These are phyloP conservation scores for Coccomyxa subellipsoidea DNA, from an alignment of 163 green algal genomes.

Conservation along the genomic window DNA sequence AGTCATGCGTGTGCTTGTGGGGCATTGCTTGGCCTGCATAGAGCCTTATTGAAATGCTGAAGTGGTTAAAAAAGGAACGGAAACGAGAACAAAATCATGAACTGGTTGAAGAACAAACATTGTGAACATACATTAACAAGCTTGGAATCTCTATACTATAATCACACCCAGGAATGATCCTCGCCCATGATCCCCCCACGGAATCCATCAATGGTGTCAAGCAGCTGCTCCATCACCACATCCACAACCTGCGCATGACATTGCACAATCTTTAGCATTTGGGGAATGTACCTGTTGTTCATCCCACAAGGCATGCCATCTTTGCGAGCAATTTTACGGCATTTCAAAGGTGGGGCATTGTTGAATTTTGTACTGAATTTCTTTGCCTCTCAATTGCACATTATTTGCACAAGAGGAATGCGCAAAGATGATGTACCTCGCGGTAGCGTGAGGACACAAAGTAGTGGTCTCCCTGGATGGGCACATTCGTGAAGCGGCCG, in stretches of 20 bases:
- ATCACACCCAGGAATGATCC: conserved; percentile 26
- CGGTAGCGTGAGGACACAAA: conserved; percentile 39
- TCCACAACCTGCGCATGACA: conserved; percentile 10
- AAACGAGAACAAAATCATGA: no score
- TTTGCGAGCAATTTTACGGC: no score
- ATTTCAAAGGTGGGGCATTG: no score
- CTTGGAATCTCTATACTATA: no score
- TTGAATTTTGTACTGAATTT: no score
- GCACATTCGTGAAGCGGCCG: conserved; percentile 19
- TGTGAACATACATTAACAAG: no score
- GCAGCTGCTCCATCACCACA: conserved; percentile 13
- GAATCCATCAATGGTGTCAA: conserved; percentile 19
- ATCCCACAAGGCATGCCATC: no score
- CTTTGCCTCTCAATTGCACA: background rate
- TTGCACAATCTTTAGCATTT: background rate
- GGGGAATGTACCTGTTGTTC: background rate
- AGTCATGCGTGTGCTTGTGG: no score
- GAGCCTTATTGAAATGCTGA: no score
- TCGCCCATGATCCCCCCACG: conserved; percentile 18
- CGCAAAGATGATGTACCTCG: conserved; percentile 16
- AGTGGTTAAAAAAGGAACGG: no score
- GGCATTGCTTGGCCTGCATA: no score
- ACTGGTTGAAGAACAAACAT: no score
- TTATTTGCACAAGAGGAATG: background rate
- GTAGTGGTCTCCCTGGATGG: conserved; percentile 44